phyloP scores from a whole-genome alignment of 2,329 filamentous ascomycete species.

The Bipolaris gigantea region DNA sequence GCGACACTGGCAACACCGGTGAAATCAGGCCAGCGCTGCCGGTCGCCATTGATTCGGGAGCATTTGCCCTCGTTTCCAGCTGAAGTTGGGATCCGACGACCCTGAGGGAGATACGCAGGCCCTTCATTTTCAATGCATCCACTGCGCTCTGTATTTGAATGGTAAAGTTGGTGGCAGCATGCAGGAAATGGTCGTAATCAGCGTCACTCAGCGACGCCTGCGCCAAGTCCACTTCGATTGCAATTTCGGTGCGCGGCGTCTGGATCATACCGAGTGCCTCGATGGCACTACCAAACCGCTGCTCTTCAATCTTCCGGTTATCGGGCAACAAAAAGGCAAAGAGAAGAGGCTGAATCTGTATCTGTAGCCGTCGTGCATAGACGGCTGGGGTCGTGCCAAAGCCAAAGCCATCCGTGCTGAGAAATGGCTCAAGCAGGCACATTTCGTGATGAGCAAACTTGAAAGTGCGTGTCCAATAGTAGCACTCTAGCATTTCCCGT shows the following conservation, averaged over 20 bases:
- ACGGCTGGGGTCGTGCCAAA: conserved; percentile 14
- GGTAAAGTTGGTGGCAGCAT: conserved; percentile 2
- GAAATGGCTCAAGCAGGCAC: conserved; percentile 13
- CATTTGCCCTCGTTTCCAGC: neutral
- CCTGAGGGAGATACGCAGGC: conserved; percentile 1
- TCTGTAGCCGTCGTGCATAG: conserved; percentile 15
- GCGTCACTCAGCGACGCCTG: conserved; percentile 5
- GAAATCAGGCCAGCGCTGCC: neutral
- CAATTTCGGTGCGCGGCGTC: conserved; percentile 10
- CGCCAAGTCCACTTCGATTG: conserved; percentile 9
- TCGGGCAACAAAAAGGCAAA: conserved; percentile 8
- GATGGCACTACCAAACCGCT: conserved; percentile 6
- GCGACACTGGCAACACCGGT: neutral
- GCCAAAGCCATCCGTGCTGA: conserved; percentile 14
- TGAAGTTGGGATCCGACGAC: neutral
- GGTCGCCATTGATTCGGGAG: neutral
- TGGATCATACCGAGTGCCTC: conserved; percentile 6
- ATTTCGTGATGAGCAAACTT: conserved; percentile 25
- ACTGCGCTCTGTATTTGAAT: neutral
- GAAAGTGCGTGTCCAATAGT: conserved; percentile 25
- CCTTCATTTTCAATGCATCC: neutral
- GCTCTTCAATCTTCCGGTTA: conserved; percentile 9
- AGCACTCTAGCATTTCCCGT: conserved; percentile 22
- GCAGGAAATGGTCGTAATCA: conserved; percentile 6
- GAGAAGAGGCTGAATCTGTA: conserved; percentile 18